These are phyloP conservation scores for Fusarium sp. DNA, from an alignment of 2,329 filamentous ascomycete species.

Conservation along the genomic window DNA sequence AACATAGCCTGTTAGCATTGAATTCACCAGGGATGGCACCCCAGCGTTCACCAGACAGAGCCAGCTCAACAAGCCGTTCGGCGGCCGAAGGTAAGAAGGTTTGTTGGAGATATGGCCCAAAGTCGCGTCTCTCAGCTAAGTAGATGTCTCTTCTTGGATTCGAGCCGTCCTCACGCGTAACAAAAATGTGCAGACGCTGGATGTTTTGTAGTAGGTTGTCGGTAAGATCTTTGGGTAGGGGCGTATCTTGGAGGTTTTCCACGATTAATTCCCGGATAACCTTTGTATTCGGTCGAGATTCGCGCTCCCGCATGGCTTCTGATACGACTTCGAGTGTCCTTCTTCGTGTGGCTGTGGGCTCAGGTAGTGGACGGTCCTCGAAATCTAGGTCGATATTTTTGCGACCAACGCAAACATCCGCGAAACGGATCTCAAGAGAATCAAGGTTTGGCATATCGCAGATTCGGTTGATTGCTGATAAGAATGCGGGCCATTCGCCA, in stretches of 20 bases:
- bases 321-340: neutral
- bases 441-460: slow-evolving; percentile 4
- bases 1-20: slow-evolving; percentile 27
- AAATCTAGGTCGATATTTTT: neutral
- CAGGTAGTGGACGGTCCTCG: neutral
- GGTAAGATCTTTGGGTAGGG: slow-evolving; percentile 12
- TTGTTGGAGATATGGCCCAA: slow-evolving; percentile 35
- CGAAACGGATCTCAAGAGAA: neutral
- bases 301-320: neutral
- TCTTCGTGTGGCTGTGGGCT: neutral
- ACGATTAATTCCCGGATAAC: slow-evolving; percentile 29
- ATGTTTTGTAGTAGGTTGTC: slow-evolving; percentile 21
- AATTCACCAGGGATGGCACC: slow-evolving; percentile 37
- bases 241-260: slow-evolving; percentile 34
- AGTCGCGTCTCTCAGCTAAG: slow-evolving; percentile 20
- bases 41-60: slow-evolving; percentile 30
- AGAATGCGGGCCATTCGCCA: neutral
- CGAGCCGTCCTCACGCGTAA: neutral
- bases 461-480: neutral
- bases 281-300: neutral
- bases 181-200: slow-evolving; percentile 22
- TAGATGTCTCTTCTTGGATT: neutral
- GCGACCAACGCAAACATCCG: neutral
- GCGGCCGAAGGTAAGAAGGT: slow-evolving; percentile 22
- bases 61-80: slow-evolving; percentile 34